Conservation (phyloP, 1,139 yeast genomes). For the Martiniozyma asiatica region DNA sequence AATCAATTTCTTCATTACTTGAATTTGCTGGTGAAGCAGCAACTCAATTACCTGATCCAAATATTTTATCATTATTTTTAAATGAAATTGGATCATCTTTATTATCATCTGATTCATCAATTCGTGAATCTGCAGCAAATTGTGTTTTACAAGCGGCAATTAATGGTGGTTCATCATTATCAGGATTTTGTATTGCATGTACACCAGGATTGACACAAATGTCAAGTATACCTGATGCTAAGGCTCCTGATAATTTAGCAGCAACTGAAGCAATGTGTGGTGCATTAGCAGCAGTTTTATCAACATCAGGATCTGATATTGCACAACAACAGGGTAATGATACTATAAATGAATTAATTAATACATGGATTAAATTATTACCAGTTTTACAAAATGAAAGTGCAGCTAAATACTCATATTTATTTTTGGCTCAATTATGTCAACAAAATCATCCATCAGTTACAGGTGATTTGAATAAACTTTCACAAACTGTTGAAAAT, state of each 20-base stretch:
- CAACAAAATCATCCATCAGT: slow-evolving; percentile 58
- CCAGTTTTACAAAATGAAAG: slow-evolving; percentile 80
- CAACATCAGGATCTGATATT: slow-evolving; percentile 37
- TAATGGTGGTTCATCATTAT: slow-evolving; percentile 53
- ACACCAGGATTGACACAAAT: slow-evolving; percentile 66
- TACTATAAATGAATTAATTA: slow-evolving; percentile 48
- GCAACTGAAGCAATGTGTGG: slow-evolving; percentile 84
- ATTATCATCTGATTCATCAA: slow-evolving; percentile 53
- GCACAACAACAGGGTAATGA: too few relatives aligned
- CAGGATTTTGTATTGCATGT: slow-evolving; percentile 53
- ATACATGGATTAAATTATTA: slow-evolving; percentile 69
- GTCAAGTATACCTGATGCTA: slow-evolving; percentile 72
- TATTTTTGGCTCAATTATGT: slow-evolving; percentile 64
- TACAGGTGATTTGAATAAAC: slow-evolving; percentile 33
- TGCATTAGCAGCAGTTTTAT: slow-evolving; percentile 73
- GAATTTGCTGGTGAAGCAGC: slow-evolving; percentile 70
- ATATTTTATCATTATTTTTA: slow-evolving; percentile 40
- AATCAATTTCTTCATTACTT: slow-evolving; percentile 67
- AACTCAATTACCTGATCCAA: slow-evolving; percentile 49
- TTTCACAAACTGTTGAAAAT: slow-evolving; percentile 59
- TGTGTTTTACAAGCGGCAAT: slow-evolving; percentile 83
- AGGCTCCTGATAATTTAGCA: slow-evolving; percentile 67
- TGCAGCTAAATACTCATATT: slow-evolving; percentile 81
- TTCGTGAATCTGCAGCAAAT: slow-evolving; percentile 82
- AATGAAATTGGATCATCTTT: slow-evolving; percentile 54